Evolutionary conservation across 371 early-diverging fungal species (phyloP), one percentile per base, ranked within the genome.

Genomic region (Smittium culicis): DNA sequence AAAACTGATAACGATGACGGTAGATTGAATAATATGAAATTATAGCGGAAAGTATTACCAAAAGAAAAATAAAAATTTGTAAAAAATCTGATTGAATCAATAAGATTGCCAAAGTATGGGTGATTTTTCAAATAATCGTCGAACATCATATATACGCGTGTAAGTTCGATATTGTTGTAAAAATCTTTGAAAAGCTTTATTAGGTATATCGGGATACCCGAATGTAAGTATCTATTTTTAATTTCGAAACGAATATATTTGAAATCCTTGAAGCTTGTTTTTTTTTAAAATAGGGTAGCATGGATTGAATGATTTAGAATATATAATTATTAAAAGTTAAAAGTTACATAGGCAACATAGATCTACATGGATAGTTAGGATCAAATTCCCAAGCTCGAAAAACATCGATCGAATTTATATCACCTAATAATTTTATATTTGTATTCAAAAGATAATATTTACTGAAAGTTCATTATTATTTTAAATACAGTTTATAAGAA

Each of bases 291-390:
- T 45, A 45, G 20, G 20, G 20, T 45, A 45, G 14, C 8, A 45
- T 14, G 20, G 45, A 45, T 45, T 45, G 45, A 45, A 45, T 8
- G 14, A 45, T 45, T 8, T 14, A 14, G 45, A 14, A 45, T 45
- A 14, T 45, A 45, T 45, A 8, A 14, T 14, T 14, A 14, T 14
- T 8, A 45, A 67, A 81, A 81, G 1, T 80, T 73, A 14, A 67
- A 61, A 0, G 63, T 59, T 28, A 61, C 45, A 0, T 72, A 56
- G 0, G 75, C 62, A 1, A 68, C 17, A 29, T 54, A 55, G 63
- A 62, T 27, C 63, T 27, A 34, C 63, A 62, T 32, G 63, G 63
- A 33, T 2, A 17, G 33, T 30, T 5, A 30, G 33, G n/a, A 62
- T 62, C n/a, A 33, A 62, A 62, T 62, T 62, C 63, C 63, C 63